phyloP scores from a whole-genome alignment of 164 flowering plant species.

The Tetracentron sinense region DNA sequence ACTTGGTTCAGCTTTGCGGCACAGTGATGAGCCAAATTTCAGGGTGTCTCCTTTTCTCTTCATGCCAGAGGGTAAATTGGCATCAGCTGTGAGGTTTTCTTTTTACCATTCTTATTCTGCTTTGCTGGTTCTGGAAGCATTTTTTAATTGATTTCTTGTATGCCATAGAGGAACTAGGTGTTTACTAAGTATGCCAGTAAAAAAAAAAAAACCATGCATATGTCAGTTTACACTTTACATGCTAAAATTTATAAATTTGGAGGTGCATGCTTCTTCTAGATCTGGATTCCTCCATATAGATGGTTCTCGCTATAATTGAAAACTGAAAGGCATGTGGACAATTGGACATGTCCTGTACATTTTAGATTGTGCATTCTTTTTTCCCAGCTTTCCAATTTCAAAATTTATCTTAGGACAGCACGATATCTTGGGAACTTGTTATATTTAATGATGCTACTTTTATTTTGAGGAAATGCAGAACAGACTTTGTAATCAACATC shows the following conservation, averaged over 20 bases:
- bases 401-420: neutral
- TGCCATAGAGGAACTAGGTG: conserved; percentile 1
- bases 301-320: neutral
- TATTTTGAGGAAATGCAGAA: neutral
- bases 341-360: neutral
- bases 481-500: neutral
- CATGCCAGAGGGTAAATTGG: conserved; percentile 86
- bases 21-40: conserved; percentile 90
- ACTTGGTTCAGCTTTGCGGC: conserved; percentile 93
- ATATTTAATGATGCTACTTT: neutral
- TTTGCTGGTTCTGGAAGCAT: neutral
- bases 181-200: neutral
- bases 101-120: conserved; percentile 14
- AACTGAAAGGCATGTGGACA: neutral
- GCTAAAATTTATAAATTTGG: neutral
- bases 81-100: conserved; percentile 78
- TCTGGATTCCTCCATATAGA: neutral
- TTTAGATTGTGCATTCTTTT: neutral
- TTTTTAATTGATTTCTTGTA: neutral
- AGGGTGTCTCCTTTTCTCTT: conserved; percentile 88
- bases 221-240: neutral
- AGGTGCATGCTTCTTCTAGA: neutral
- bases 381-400: neutral
- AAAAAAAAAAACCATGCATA: neutral
- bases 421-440: neutral